These are phyloP conservation scores for Talaromyces sp. DNA, from an alignment of 2,329 filamentous ascomycete genomes.

Conservation along the genomic window DNA sequence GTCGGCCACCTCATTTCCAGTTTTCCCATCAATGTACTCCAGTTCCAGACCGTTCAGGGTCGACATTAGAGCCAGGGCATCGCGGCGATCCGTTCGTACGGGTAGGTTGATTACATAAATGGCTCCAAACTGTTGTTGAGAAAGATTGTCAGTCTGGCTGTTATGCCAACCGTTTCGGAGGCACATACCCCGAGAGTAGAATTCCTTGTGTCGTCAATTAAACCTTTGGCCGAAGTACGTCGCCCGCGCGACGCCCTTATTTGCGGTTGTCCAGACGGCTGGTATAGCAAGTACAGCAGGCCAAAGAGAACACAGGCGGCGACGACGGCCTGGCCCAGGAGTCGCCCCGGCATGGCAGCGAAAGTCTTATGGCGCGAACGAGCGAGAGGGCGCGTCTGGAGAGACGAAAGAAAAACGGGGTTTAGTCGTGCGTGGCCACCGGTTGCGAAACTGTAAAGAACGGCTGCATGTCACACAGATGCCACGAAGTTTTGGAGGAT, in stretches of 20 bases:
- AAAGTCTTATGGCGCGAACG: background rate
- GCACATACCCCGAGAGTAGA: constrained; percentile 8
- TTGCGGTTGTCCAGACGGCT: constrained; percentile 7
- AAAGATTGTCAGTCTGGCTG: background rate
- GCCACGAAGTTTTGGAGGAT: background rate
- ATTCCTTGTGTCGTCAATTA: constrained; percentile 6
- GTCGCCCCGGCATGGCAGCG: constrained; percentile 8
- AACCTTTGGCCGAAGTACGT: background rate
- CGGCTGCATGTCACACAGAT: background rate
- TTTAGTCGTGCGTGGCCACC: background rate
- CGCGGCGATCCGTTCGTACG: constrained; percentile 45
- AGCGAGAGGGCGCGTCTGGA: background rate
- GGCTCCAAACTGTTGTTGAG: constrained; percentile 34
- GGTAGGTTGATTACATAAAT: constrained; percentile 45
- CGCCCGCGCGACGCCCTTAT: background rate
- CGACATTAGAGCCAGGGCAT: constrained; percentile 42
- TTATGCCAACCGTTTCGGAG: background rate
- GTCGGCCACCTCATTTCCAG: constrained; percentile 34
- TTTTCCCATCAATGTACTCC: constrained; percentile 42
- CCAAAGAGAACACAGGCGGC: constrained; percentile 6
- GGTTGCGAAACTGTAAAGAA: background rate
- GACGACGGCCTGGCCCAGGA: constrained; percentile 8
- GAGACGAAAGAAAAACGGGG: background rate
- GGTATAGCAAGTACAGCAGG: constrained; percentile 8
- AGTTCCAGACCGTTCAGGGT: constrained; percentile 39